phyloP scores from a whole-genome alignment of 768 basidiomycete species.

The Dioszegia crocea region DNA sequence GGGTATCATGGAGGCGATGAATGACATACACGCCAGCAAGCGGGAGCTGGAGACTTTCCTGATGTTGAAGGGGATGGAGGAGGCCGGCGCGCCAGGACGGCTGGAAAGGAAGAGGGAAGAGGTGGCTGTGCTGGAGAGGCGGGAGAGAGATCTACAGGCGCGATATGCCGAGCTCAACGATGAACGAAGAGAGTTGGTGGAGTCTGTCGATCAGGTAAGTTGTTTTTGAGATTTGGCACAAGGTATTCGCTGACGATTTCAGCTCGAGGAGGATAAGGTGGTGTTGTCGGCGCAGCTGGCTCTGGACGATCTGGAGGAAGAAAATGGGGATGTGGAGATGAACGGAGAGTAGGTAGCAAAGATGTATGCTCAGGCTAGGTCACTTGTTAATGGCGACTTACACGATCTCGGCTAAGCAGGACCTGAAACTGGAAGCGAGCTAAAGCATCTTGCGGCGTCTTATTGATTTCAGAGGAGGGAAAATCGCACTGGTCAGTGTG shows the following conservation, averaged over 20 bases:
- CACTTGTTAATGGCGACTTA: too few relatives aligned
- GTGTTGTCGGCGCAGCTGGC: constrained; percentile 48
- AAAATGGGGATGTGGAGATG: constrained; percentile 6
- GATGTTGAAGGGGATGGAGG: constrained; percentile 67
- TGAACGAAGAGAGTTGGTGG: constrained; percentile 53
- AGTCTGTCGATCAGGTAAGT: constrained; percentile 45
- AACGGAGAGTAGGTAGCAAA: constrained; percentile 1
- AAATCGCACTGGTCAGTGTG: too few relatives aligned
- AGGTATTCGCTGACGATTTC: constrained; percentile 55
- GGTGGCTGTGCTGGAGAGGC: constrained; percentile 69
- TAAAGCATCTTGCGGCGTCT: too few relatives aligned
- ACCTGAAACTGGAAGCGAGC: too few relatives aligned
- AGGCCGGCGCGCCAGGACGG: constrained; percentile 69
- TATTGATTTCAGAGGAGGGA: too few relatives aligned
- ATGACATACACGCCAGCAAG: constrained; percentile 63
- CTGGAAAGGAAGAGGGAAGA: constrained; percentile 78
- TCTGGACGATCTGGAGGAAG: constrained; percentile 42
- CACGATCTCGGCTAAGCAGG: too few relatives aligned
- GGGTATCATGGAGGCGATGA: constrained; percentile 51
- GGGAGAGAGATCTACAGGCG: constrained; percentile 74
- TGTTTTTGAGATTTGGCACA: neutral
- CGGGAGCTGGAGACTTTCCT: constrained; percentile 76
- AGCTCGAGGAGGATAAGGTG: constrained; percentile 68
- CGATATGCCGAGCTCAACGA: constrained; percentile 76
- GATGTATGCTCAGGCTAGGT: too few relatives aligned